These are phyloP conservation scores for Buddleja alternifolia DNA, from an alignment of 257 asterid genomes.

Conservation along the genomic window DNA sequence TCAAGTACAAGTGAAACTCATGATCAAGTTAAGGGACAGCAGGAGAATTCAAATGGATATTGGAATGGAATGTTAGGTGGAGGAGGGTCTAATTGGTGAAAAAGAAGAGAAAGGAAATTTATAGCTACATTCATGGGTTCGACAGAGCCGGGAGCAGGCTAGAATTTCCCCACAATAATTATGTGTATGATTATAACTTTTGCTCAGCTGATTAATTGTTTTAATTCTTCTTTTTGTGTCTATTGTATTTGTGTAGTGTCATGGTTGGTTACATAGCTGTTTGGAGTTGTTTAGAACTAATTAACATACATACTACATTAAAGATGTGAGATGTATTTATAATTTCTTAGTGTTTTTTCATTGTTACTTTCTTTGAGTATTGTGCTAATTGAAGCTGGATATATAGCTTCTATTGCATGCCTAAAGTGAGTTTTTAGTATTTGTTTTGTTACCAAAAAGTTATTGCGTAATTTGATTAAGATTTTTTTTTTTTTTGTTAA, in stretches of 20 bases:
- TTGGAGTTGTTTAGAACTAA: constrained; percentile 43
- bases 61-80: constrained; percentile 82
- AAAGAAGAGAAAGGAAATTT: neutral
- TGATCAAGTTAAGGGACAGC: constrained; percentile 53
- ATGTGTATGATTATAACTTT: no score
- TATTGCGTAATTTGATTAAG: no score
- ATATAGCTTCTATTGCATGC: constrained; percentile 29
- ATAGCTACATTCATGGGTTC: neutral
- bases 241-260: constrained; percentile 16
- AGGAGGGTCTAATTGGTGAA: constrained; percentile 57
- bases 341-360: neutral
- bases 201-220: no score
- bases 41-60: constrained; percentile 54
- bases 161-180: no score
- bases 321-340: constrained; percentile 21
- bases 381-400: constrained; percentile 22
- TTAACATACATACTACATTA: constrained; percentile 38
- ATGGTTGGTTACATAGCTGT: constrained; percentile 43
- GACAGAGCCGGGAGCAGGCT: no score
- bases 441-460: constrained; percentile 9
- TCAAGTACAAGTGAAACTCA: constrained; percentile 39
- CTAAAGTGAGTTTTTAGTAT: constrained; percentile 26
- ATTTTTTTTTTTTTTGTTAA: neutral
- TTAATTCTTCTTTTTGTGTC: neutral
- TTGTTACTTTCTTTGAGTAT: neutral